Base-by-base conservation (phyloP, 352 stramenopile species). In the Globisporangium solare region DNA sequence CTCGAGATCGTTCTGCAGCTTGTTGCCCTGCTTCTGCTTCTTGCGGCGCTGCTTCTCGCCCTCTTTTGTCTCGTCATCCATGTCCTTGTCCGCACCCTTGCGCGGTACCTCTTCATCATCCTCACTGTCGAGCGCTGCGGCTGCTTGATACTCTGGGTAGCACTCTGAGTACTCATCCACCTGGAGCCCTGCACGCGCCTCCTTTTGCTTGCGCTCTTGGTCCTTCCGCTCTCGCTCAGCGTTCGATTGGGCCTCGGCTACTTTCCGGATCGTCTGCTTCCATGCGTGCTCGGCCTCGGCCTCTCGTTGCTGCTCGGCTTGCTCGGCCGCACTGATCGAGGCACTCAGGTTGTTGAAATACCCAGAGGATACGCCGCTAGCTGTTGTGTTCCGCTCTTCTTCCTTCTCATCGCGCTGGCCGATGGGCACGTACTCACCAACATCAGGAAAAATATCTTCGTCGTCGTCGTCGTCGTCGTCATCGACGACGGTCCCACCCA, bases 341-440 rank as follows among this genome's bases (percentile, higher is more conserved):
- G 80, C 83, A 45, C 83, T 92, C 13, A 92, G 51, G 42, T 90
- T 83, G 6, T 66, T 62, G 40, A 92, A 92, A 51, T 90, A 90
- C 1, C 73, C 76, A 17, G 58, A 15, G 8, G 20, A 21, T 37
- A 31, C 47, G 31, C 31, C 37, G 2, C 43, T 32, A 10, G n/a
- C 27, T 45, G 37, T 21, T 13, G n/a, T 14, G 51, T 46, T 18
- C 20, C 27, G 12, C 6, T 45, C 54, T 24, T 60, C 45, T 7
- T 62, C 22, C 18, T 68, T 61, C 18, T 73, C 65, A 7, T 42
- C 41, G 8, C 79, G 76, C 37, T 74, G 64, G n/a, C 88, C 72
- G 1, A 87, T 70, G 0, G 83, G 83, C 4, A 92, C 66, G 52
- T 90, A 90, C 18, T 89, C 78, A 2, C 77, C 78, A 13, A 76